Evolutionary conservation across 2,329 filamentous ascomycete species (phyloP).

Genomic region (Colletotrichum sp.): DNA sequence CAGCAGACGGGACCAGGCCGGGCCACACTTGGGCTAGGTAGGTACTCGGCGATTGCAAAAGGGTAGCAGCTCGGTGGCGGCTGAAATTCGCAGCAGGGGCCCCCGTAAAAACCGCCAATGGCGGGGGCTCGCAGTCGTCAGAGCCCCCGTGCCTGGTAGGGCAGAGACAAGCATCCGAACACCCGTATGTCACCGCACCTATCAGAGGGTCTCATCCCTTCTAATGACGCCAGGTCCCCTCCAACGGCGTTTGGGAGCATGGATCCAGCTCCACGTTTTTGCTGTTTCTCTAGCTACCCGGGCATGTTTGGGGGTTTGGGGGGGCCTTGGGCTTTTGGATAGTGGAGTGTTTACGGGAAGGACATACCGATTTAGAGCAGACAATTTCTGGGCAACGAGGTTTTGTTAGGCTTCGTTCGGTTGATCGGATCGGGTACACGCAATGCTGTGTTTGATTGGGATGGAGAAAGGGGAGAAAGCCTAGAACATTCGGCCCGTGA

Average conservation of each 20-base stretch:
- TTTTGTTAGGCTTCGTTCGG: neutral
- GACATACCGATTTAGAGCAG: neutral
- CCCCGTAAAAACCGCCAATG: slow-evolving; percentile 8
- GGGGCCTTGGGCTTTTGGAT: neutral
- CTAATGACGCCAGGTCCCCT: slow-evolving; percentile 17
- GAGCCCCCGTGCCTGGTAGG: slow-evolving; percentile 21
- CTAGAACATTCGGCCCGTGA: neutral
- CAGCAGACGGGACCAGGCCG: neutral
- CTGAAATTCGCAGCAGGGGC: neutral
- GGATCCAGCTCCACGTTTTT: slow-evolving; percentile 9
- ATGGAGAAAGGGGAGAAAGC: neutral
- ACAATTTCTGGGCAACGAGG: neutral
- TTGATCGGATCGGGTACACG: neutral
- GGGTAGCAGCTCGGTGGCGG: neutral
- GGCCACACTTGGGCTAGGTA: neutral
- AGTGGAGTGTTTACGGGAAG: neutral
- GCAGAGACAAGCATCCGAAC: slow-evolving; percentile 20
- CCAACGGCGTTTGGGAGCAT: slow-evolving; percentile 10
- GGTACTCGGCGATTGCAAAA: neutral
- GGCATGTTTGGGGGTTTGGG: neutral
- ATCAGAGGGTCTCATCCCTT: slow-evolving; percentile 9
- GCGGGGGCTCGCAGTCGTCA: neutral
- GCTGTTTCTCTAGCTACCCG: neutral
- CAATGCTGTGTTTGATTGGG: neutral
- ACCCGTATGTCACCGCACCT: slow-evolving; percentile 15